A percentile compares a stretch with the other conserved stretches of the same genome.
phyloP scores from a whole-genome alignment of 1,284 basidiomycete species.

The Microbotryum silenes-acaulis region DNA sequence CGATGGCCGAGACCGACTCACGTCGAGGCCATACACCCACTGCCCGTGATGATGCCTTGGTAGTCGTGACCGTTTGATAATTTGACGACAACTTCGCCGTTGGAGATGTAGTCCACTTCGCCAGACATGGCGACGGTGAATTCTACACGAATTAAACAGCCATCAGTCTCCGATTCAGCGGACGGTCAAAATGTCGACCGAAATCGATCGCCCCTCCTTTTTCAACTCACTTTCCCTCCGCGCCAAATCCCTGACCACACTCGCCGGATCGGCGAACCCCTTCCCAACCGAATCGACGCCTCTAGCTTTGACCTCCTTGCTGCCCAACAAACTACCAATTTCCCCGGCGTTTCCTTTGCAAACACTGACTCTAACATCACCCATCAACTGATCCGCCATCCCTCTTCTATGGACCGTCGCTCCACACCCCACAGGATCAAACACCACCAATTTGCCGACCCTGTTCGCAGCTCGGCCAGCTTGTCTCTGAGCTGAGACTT shows the following conservation, averaged over 20 bases:
- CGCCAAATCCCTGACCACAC: constrained; percentile 64
- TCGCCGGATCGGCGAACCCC: constrained; percentile 65
- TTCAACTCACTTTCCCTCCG: constrained; percentile 58
- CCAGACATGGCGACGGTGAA: constrained; percentile 81
- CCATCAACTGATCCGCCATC: constrained; percentile 38
- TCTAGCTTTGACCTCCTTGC: constrained; percentile 66
- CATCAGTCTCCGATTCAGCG: neutral
- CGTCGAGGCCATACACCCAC: constrained; percentile 80
- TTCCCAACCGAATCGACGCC: constrained; percentile 80
- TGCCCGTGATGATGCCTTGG: constrained; percentile 76
- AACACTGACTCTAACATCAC: neutral
- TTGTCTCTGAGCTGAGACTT: constrained; percentile 63
- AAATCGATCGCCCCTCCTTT: neutral
- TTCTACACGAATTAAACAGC: constrained; percentile 45
- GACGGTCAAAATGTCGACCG: too few species aligned
- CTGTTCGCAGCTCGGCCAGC: constrained; percentile 68
- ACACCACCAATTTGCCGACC: constrained; percentile 69
- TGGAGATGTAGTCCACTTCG: constrained; percentile 72
- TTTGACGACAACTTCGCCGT: constrained; percentile 62
- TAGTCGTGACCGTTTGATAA: constrained; percentile 68
- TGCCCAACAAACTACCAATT: constrained; percentile 67
- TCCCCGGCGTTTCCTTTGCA: constrained; percentile 45
- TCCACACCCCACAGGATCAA: constrained; percentile 90
- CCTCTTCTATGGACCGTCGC: constrained; percentile 65
- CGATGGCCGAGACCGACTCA: constrained; percentile 42